These are phyloP conservation scores for Penicillium sclerotiorum DNA, from an alignment of 2,329 filamentous ascomycete species.

Conservation along the genomic window DNA sequence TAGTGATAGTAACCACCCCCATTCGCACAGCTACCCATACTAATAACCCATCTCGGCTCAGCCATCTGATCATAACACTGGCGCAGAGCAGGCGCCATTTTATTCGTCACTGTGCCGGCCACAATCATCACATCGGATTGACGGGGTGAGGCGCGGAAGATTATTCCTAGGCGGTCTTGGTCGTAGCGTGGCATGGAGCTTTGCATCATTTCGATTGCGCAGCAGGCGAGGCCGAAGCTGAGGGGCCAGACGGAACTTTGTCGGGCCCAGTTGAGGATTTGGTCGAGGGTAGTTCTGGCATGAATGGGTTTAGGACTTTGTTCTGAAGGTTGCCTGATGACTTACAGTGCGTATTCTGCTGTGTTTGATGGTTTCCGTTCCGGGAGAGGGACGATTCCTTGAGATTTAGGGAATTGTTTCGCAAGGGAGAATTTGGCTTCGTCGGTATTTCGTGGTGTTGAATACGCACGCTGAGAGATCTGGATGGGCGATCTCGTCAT, in stretches of 20 bases:
- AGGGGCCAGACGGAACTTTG: conserved; percentile 86
- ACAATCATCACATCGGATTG: conserved; percentile 95
- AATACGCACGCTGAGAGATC: no score
- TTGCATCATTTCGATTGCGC: conserved; percentile 92
- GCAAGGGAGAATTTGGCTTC: no score
- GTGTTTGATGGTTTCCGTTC: no score
- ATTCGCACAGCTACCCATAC: conserved; percentile 83
- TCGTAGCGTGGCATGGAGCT: conserved; percentile 67
- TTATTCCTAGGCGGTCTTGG: conserved; percentile 10
- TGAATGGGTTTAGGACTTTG: not conserved
- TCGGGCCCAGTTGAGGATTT: conserved; percentile 80
- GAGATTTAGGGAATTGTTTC: no score
- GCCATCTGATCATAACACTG: conserved; percentile 97
- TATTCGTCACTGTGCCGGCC: conserved; percentile 89
- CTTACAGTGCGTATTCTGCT: no score
- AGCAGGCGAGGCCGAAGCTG: conserved; percentile 87
- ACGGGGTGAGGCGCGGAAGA: conserved; percentile 71
- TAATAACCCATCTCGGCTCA: conserved; percentile 83
- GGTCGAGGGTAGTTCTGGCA: conserved; percentile 49
- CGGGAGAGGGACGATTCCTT: no score
- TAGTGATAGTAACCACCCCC: conserved; percentile 88
- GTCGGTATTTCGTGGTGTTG: no score
- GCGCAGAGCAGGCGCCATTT: conserved; percentile 89
- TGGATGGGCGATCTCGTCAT: no score
- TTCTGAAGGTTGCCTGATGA: no score